Conservation (phyloP, 2,329 filamentous ascomycete species). For the Eutypella sp. region DNA sequence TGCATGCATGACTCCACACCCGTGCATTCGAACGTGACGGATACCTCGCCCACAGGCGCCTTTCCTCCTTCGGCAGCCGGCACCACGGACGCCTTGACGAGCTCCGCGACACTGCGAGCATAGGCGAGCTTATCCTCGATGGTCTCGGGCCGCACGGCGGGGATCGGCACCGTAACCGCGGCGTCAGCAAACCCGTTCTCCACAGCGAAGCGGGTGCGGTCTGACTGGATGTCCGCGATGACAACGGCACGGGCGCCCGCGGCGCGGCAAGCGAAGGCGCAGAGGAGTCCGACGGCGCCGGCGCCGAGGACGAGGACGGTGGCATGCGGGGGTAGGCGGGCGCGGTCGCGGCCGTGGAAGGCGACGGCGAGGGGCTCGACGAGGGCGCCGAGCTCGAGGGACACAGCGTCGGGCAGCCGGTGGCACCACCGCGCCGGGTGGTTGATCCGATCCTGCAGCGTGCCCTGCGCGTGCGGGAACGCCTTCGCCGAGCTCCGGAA, state of each 20-base stretch:
- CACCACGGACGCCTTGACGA: slow-evolving; percentile 31
- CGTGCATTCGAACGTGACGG: slow-evolving; percentile 72
- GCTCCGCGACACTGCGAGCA: slow-evolving; percentile 43
- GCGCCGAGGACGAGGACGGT: slow-evolving; percentile 54
- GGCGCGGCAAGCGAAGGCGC: slow-evolving; percentile 52
- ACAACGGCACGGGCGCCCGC: slow-evolving; percentile 39
- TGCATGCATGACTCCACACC: slow-evolving; percentile 74
- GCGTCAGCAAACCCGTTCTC: slow-evolving; percentile 52
- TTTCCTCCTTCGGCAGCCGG: slow-evolving; percentile 23
- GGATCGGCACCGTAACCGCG: slow-evolving; percentile 43
- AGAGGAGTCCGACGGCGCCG: slow-evolving; percentile 56
- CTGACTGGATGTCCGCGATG: slow-evolving; percentile 52
- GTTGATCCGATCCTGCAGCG: slow-evolving; percentile 51
- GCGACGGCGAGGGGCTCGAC: slow-evolving; percentile 57
- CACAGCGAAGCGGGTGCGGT: slow-evolving; percentile 53
- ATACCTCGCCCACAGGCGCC: slow-evolving; percentile 55
- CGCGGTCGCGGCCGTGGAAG: slow-evolving; percentile 49
- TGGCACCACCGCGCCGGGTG: slow-evolving; percentile 52
- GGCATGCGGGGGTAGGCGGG: slow-evolving; percentile 33
- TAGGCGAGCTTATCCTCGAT: slow-evolving; percentile 50
- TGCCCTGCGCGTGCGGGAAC: slow-evolving; percentile 53
- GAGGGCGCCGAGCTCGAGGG: slow-evolving; percentile 51
- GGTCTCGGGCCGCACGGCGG: slow-evolving; percentile 36
- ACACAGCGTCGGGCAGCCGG: slow-evolving; percentile 43
- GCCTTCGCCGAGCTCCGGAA: slow-evolving; percentile 55